Percentiles rank a stretch among this genome's conserved stretches.
Conservation (phyloP, 257 asterid genomes). For the Rauvolfia tetraphylla region DNA sequence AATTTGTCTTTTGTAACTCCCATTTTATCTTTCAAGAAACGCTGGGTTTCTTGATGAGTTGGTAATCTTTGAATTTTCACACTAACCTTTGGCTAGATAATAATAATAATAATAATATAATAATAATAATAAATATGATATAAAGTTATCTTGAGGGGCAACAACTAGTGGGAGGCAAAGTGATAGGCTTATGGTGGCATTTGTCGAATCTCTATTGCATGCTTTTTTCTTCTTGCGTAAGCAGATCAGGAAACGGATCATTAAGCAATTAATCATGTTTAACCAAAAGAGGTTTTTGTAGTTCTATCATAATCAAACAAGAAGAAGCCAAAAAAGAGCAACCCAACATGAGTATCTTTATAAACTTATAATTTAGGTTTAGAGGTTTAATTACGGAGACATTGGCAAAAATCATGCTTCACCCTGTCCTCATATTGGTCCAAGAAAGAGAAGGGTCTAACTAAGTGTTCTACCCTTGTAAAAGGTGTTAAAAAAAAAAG, state of each 20-base stretch:
- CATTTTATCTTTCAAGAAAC: background rate
- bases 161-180: background rate
- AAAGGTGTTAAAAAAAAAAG: too few relatives aligned
- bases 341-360: background rate
- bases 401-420: background rate
- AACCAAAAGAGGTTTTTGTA: background rate
- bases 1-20: too few relatives aligned
- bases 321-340: background rate
- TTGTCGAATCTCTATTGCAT: background rate
- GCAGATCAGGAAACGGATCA: background rate
- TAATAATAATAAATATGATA: too few relatives aligned
- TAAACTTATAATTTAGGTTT: background rate
- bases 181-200: background rate
- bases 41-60: background rate
- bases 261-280: background rate
- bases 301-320: background rate
- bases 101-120: too few relatives aligned
- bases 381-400: background rate
- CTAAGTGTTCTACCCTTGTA: too few relatives aligned
- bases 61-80: background rate
- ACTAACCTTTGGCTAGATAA: background rate
- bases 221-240: background rate
- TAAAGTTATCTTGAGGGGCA: background rate
- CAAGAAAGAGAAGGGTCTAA: background rate
- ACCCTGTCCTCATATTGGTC: background rate